Percentiles rank a stretch among this genome's conserved stretches.
phyloP scores from a whole-genome alignment of 1,284 basidiomycete species.

The Trichosporon inkin region DNA sequence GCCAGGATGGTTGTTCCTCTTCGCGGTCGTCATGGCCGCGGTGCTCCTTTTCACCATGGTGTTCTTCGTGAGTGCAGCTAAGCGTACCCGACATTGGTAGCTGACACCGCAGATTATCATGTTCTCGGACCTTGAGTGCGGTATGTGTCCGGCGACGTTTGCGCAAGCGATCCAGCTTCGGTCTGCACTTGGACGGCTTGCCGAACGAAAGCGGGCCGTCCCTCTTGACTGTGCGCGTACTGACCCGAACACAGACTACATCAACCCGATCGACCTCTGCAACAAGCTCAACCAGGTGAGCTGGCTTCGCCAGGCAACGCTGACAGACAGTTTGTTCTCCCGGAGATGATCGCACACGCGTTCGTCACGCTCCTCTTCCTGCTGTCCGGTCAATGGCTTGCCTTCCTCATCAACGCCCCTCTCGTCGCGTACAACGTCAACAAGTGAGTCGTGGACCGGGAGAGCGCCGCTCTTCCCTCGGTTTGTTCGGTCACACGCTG shows the following conservation, averaged over 20 bases:
- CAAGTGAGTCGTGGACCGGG: no score
- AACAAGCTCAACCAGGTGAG: constrained; percentile 97
- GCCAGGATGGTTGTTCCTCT: constrained; percentile 88
- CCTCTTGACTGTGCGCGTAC: no score
- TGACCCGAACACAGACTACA: constrained; percentile 63
- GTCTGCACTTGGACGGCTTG: not conserved
- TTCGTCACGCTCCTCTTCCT: constrained; percentile 83
- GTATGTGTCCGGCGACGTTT: constrained; percentile 35
- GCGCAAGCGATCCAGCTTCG: constrained; percentile 10
- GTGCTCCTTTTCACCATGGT: constrained; percentile 94
- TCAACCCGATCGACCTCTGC: constrained; percentile 99
- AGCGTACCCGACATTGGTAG: no score
- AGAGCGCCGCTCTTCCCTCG: no score
- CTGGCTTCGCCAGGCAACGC: not conserved
- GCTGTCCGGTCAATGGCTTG: constrained; percentile 92
- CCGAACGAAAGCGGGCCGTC: not conserved
- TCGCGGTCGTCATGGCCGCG: constrained; percentile 87
- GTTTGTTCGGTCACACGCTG: no score
- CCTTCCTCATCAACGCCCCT: constrained; percentile 87
- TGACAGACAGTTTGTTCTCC: constrained; percentile 80
- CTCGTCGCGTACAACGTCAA: constrained; percentile 88
- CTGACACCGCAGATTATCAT: constrained; percentile 79
- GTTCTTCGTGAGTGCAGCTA: constrained; percentile 74
- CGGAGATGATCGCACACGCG: constrained; percentile 92
- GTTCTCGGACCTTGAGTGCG: constrained; percentile 97